phyloP scores from a whole-genome alignment of 1,139 yeast species.

The Debaryomyces subglobosus region DNA sequence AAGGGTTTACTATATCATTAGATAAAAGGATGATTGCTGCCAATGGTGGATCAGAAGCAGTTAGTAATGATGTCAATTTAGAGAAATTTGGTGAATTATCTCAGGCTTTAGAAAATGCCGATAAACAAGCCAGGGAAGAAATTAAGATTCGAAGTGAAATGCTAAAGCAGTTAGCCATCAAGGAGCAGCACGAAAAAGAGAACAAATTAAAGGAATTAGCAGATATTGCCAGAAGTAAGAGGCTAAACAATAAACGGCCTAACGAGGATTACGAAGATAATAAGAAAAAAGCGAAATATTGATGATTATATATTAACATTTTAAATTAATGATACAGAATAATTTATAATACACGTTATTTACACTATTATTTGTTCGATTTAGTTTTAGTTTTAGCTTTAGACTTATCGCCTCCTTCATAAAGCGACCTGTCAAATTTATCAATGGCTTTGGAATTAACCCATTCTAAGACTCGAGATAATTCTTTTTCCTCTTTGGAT shows the following conservation, averaged over 20 bases:
- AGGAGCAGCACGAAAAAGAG: slow-evolving; percentile 63
- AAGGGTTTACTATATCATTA: slow-evolving; percentile 82
- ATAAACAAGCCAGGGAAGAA: slow-evolving; percentile 70
- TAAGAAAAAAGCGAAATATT: slow-evolving; percentile 10
- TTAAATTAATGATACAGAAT: neutral
- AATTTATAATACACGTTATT: slow-evolving; percentile 9
- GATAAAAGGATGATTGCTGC: slow-evolving; percentile 74
- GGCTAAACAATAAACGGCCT: slow-evolving; percentile 10
- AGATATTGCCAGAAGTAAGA: slow-evolving; percentile 50
- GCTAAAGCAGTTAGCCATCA: slow-evolving; percentile 55
- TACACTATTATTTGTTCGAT: slow-evolving; percentile 13
- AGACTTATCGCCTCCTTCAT: slow-evolving; percentile 55
- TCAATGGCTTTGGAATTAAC: slow-evolving; percentile 61
- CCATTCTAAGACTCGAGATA: slow-evolving; percentile 59
- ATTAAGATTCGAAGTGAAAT: slow-evolving; percentile 61
- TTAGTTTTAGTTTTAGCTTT: slow-evolving; percentile 27
- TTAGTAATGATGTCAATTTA: slow-evolving; percentile 49
- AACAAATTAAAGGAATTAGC: slow-evolving; percentile 61
- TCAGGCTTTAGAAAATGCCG: slow-evolving; percentile 77
- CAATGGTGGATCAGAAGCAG: slow-evolving; percentile 39
- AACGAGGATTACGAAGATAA: neutral
- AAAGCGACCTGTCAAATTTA: slow-evolving; percentile 52
- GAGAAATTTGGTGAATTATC: slow-evolving; percentile 64
- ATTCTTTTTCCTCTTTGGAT: slow-evolving; percentile 40
- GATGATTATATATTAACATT: slow-evolving; percentile 5